phyloP scores from a whole-genome alignment of 2,329 filamentous ascomycete species.

The Fulvia fulva region DNA sequence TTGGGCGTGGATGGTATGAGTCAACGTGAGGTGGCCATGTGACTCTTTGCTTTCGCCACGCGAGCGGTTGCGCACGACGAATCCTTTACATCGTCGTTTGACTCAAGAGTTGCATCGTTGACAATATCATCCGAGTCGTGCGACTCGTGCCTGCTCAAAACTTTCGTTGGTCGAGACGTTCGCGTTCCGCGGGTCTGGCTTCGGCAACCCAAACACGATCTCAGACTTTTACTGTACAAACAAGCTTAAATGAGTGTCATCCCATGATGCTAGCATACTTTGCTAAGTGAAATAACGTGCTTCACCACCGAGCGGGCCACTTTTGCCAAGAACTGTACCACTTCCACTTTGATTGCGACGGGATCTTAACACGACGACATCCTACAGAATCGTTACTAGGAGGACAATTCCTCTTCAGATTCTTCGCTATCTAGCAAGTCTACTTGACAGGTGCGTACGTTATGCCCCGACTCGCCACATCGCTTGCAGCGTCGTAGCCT shows the following conservation, averaged over 20 bases:
- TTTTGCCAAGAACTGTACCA: too few relatives aligned
- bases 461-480: too few relatives aligned
- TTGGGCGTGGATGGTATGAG: neutral
- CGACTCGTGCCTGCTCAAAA: neutral
- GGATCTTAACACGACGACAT: too few relatives aligned
- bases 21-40: neutral
- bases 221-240: neutral
- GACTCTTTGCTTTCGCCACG: neutral
- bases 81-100: too few relatives aligned
- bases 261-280: neutral
- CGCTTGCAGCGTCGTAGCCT: too few relatives aligned
- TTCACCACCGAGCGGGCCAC: too few relatives aligned
- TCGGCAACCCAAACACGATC: neutral
- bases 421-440: too few relatives aligned
- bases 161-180: neutral
- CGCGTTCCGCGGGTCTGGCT: neutral
- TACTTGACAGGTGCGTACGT: too few relatives aligned
- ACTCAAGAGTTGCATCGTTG: neutral
- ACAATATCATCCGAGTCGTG: neutral
- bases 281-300: neutral
- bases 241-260: neutral
- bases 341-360: too few relatives aligned
- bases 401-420: too few relatives aligned
- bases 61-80: too few relatives aligned
- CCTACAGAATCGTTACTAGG: too few relatives aligned